A percentile compares a stretch with the other conserved stretches of the same genome.
These are phyloP conservation scores for Ceratocystis alfenasii DNA, from an alignment of 2,329 filamentous ascomycete species.

Conservation along the genomic window DNA sequence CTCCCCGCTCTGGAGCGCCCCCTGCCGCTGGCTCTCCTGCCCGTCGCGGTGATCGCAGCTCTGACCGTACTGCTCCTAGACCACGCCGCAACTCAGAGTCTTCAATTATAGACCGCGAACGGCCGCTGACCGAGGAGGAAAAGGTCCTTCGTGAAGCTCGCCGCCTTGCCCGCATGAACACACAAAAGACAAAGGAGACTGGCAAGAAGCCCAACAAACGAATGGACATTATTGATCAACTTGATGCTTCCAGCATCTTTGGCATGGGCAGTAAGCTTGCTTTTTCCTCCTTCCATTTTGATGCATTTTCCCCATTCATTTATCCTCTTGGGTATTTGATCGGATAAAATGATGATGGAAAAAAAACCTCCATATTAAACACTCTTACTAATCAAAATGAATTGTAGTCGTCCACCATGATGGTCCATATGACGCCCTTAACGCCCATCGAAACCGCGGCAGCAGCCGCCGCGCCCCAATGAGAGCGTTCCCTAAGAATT, in stretches of 20 bases:
- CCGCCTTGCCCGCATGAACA: conserved; percentile 43
- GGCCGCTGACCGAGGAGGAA: conserved; percentile 48
- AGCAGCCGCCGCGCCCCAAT: conserved; percentile 77
- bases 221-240: conserved; percentile 87
- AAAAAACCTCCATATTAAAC: neutral
- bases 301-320: neutral
- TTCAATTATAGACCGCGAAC: conserved; percentile 52
- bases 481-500: conserved; percentile 89
- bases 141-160: conserved; percentile 38
- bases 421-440: conserved; percentile 91
- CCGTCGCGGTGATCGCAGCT: conserved; percentile 34
- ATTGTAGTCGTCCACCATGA: conserved; percentile 85
- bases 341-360: no score
- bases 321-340: neutral
- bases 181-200: conserved; percentile 32
- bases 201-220: conserved; percentile 38
- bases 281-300: neutral
- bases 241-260: conserved; percentile 93
- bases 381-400: conserved; percentile 19
- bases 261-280: conserved; percentile 67
- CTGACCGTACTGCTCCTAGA: conserved; percentile 33
- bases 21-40: conserved; percentile 56
- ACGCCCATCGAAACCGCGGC: conserved; percentile 83
- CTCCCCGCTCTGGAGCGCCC: conserved; percentile 48
- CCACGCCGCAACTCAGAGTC: conserved; percentile 69